A percentile compares a stretch with the other conserved stretches of the same genome.
phyloP scores from a whole-genome alignment of 371 early-diverging fungal species.

The Syncephalastrum racemosum region DNA sequence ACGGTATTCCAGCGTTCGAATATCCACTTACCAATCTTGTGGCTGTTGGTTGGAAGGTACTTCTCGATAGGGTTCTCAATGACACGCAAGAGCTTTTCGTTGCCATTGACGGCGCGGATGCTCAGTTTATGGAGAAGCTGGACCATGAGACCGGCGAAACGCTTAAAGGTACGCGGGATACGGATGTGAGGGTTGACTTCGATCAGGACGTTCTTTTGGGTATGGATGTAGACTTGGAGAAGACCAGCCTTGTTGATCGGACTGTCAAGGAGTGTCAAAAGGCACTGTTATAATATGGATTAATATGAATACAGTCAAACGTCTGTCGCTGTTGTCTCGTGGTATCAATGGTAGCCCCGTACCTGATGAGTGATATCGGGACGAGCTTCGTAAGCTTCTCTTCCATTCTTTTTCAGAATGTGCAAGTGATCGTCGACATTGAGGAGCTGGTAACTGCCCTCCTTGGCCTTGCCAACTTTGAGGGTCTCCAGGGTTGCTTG shows the following conservation, averaged over 20 bases:
- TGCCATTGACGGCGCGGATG: slow-evolving; percentile 89
- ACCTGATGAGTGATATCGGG: slow-evolving; percentile 98
- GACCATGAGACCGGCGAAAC: slow-evolving; percentile 97
- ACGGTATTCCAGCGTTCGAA: not conserved
- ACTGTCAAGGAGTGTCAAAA: slow-evolving; percentile 94
- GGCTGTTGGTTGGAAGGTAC: slow-evolving; percentile 88
- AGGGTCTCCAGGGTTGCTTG: slow-evolving; percentile 92
- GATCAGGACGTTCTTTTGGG: slow-evolving; percentile 92
- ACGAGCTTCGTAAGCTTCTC: slow-evolving; percentile 83
- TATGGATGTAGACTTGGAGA: slow-evolving; percentile 95
- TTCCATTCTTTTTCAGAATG: slow-evolving; percentile 80
- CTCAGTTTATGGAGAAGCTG: slow-evolving; percentile 97
- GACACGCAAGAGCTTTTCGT: slow-evolving; percentile 92
- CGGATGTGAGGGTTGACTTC: slow-evolving; percentile 97
- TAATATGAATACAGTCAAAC: not conserved
- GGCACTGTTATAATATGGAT: slow-evolving; percentile 60
- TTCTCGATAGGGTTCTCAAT: slow-evolving; percentile 96
- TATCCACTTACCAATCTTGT: slow-evolving; percentile 71
- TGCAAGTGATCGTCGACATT: slow-evolving; percentile 97
- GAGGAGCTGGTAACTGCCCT: slow-evolving; percentile 88
- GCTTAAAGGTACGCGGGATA: slow-evolving; percentile 97
- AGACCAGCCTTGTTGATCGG: slow-evolving; percentile 97
- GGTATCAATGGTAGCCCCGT: not conserved
- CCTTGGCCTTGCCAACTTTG: slow-evolving; percentile 89
- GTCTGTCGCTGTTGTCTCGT: not conserved